Evolutionary conservation across 495 filamentous ascomycete genomes (phyloP).

Genomic region (Aspergillus olivimuriae): DNA sequence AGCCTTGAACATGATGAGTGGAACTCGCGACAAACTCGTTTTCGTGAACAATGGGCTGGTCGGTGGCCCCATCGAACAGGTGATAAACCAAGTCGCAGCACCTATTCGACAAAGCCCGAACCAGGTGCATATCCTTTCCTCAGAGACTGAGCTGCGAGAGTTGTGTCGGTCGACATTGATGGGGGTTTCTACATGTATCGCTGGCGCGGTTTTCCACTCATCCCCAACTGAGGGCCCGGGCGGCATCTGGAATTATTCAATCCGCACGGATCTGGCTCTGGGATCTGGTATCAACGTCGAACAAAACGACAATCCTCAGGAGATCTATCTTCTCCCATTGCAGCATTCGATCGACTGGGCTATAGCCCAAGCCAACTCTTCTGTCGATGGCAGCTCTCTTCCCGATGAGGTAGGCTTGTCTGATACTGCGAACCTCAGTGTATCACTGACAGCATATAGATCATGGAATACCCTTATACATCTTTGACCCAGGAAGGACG

Average conservation of each 20-base stretch:
- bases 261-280: slow-evolving; percentile 64
- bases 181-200: slow-evolving; percentile 67
- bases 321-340: slow-evolving; percentile 71
- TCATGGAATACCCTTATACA: slow-evolving; percentile 69
- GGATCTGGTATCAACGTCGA: slow-evolving; percentile 54
- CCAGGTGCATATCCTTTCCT: slow-evolving; percentile 45
- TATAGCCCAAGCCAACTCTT: slow-evolving; percentile 50
- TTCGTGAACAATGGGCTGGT: slow-evolving; percentile 70
- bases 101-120: slow-evolving; percentile 46
- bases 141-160: slow-evolving; percentile 48
- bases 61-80: slow-evolving; percentile 63
- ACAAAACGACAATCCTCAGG: slow-evolving; percentile 54
- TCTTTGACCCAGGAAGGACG: slow-evolving; percentile 57
- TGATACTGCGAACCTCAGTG: background rate
- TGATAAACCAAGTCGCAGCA: slow-evolving; percentile 57
- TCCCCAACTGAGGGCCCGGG: slow-evolving; percentile 61
- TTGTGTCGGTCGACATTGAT: slow-evolving; percentile 61
- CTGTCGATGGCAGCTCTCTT: slow-evolving; percentile 32
- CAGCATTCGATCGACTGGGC: slow-evolving; percentile 70
- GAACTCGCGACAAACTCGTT: slow-evolving; percentile 58
- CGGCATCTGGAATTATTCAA: slow-evolving; percentile 77
- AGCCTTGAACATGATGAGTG: slow-evolving; percentile 45
- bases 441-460: slow-evolving; percentile 11
- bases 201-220: slow-evolving; percentile 65
- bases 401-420: slow-evolving; percentile 24